Conservation (phyloP, 2,329 filamentous ascomycete genomes). For the Talaromyces albobiverticillius region DNA sequence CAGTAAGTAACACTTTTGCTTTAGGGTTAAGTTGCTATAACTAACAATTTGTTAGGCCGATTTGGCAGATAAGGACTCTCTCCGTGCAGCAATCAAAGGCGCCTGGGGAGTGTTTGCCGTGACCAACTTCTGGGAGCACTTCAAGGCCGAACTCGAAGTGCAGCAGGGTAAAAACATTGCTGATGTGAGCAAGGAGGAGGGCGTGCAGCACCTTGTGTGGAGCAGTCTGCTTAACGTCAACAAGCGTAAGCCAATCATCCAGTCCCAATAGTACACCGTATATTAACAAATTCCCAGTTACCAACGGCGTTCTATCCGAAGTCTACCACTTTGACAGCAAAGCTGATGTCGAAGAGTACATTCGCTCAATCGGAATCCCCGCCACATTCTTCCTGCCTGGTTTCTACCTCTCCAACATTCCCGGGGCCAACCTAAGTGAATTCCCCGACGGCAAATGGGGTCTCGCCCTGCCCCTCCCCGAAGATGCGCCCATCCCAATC, state of each 20-base stretch:
- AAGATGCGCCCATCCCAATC: conserved; percentile 14
- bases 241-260: conserved; percentile 20
- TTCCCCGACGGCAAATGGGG: conserved; percentile 8
- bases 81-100: conserved; percentile 45
- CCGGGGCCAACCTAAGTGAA: conserved; percentile 4
- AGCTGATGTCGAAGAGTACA: conserved; percentile 52
- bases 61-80: conserved; percentile 44
- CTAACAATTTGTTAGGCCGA: conserved; percentile 44
- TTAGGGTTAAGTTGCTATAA: not conserved
- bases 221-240: conserved; percentile 20
- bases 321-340: conserved; percentile 56
- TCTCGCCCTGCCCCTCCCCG: conserved; percentile 15
- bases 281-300: conserved; percentile 18
- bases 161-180: conserved; percentile 26
- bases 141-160: conserved; percentile 25
- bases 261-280: no score
- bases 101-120: conserved; percentile 51
- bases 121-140: conserved; percentile 32
- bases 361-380: conserved; percentile 32
- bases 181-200: conserved; percentile 26
- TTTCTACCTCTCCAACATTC: conserved; percentile 22
- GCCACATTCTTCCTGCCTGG: conserved; percentile 11
- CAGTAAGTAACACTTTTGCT: conserved; percentile 18
- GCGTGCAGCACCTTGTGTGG: conserved; percentile 30
- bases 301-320: conserved; percentile 25